Base-by-base conservation (phyloP, 2,329 filamentous ascomycete species). In the Sporothrix mexicana region DNA sequence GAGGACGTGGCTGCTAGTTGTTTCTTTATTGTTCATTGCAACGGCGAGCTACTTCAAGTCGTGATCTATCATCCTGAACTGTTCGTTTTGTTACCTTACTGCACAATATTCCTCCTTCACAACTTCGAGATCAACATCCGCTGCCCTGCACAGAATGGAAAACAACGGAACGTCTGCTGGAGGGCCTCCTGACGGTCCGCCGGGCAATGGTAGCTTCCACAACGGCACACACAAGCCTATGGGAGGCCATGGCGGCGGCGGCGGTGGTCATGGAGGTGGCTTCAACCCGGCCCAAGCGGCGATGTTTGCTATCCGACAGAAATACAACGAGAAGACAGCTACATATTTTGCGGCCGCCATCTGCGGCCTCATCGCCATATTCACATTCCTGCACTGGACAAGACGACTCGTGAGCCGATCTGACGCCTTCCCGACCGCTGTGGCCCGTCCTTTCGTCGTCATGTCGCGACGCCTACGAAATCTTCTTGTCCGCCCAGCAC, bases 381-480 rank as follows among this genome's bases (percentile, higher is more conserved):
- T 80, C 70, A 74, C 79, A 23, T 36, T 80, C 25, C 74, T 78
- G 43, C 79, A 80, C 74, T 80, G 79, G 78, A 74, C 76, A 0
- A 77, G 78, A 13, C 74, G 73, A 70, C 36, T 78, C 2, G 75
- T 73, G 55, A 76, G 74, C n/a, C 77, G 71, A 25, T 67, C 61
- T 20, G 76, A 13, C 75, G 76, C 47, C 66, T 10, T 77, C 13
- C 75, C 74, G 53, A 71, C 68, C 23, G 66, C 74, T 3, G n/a
- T 76, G 0, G 67, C 78, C 3, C 15, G 67, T 12, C 79, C 79
- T 0, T 77, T 80, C 62, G 74, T 77, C n/a, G 69, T 75, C 20
- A 66, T 75, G 20, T 77, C 77, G 0, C 77, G 72, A 72, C 75
- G 57, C 71, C 70, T 74, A 8, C 78, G 80, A 43, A 81, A 78